These are phyloP conservation scores for Cladosporium sp. DNA, from an alignment of 2,329 filamentous ascomycete species.

Conservation along the genomic window DNA sequence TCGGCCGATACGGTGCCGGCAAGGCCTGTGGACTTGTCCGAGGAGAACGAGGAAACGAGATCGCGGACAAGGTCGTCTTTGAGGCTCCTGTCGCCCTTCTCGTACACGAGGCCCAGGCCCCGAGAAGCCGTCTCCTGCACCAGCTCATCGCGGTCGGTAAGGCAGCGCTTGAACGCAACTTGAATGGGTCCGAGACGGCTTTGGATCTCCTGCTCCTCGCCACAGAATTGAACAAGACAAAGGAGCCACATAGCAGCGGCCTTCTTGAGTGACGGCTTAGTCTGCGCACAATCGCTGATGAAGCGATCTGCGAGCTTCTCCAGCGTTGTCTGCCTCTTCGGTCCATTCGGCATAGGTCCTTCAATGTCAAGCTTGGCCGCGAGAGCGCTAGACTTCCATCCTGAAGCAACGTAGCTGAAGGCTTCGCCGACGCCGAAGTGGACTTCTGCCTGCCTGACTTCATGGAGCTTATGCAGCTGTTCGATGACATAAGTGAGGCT, in stretches of 20 bases:
- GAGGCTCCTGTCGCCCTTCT: conserved; percentile 78
- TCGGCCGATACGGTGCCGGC: conserved; percentile 80
- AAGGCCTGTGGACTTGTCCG: conserved; percentile 69
- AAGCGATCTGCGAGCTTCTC: conserved; percentile 67
- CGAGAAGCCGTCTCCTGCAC: conserved; percentile 94
- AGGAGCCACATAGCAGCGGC: conserved; percentile 95
- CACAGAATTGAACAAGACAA: conserved; percentile 86
- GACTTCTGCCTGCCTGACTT: conserved; percentile 80
- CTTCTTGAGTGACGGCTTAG: conserved; percentile 86
- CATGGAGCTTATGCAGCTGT: conserved; percentile 73
- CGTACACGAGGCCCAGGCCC: conserved; percentile 88
- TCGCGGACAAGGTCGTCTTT: conserved; percentile 84
- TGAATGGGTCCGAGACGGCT: conserved; percentile 75
- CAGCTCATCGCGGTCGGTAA: conserved; percentile 86
- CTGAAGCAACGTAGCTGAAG: conserved; percentile 71
- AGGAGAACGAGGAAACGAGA: conserved; percentile 79
- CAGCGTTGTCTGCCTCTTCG: conserved; percentile 44
- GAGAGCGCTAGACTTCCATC: conserved; percentile 82
- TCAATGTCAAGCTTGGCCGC: conserved; percentile 76
- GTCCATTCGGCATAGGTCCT: conserved; percentile 46
- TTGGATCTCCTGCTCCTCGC: conserved; percentile 73
- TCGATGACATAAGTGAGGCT: conserved; percentile 60
- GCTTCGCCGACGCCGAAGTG: conserved; percentile 92
- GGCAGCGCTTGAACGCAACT: conserved; percentile 79
- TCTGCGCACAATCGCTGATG: conserved; percentile 73